These are phyloP conservation scores for Phytopythium vexans DNA, from an alignment of 352 stramenopile species.

Conservation along the genomic window DNA sequence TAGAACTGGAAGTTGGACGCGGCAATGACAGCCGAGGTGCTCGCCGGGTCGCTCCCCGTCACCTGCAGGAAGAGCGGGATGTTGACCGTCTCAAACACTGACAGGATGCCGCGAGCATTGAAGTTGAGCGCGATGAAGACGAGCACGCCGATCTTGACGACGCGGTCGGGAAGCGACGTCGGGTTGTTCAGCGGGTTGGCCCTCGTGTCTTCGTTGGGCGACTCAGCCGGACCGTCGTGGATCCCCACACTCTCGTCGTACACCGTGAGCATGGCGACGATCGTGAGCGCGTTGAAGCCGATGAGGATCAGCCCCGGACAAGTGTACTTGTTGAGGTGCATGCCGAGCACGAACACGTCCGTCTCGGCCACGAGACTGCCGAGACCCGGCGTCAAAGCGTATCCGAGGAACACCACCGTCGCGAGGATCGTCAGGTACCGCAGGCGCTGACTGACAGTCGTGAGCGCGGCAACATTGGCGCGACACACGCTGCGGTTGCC, in stretches of 20 bases:
- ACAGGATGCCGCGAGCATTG: slow-evolving; percentile 68
- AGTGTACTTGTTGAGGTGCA: slow-evolving; percentile 81
- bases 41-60: slow-evolving; percentile 54
- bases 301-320: slow-evolving; percentile 61
- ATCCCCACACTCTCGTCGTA: slow-evolving; percentile 56
- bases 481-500: slow-evolving; percentile 78
- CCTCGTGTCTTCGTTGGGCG: slow-evolving; percentile 24
- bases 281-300: slow-evolving; percentile 58
- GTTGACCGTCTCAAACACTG: slow-evolving; percentile 83
- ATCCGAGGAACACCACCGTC: slow-evolving; percentile 74
- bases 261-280: slow-evolving; percentile 55
- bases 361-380: slow-evolving; percentile 62
- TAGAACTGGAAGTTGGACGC: slow-evolving; percentile 86
- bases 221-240: slow-evolving; percentile 56
- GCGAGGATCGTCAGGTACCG: slow-evolving; percentile 73
- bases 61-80: slow-evolving; percentile 77
- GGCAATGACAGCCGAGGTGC: slow-evolving; percentile 45
- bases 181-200: slow-evolving; percentile 50
- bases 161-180: slow-evolving; percentile 52
- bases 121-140: slow-evolving; percentile 86
- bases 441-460: slow-evolving; percentile 64
- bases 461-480: slow-evolving; percentile 69
- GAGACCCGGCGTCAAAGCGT: slow-evolving; percentile 67
- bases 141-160: slow-evolving; percentile 68
- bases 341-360: slow-evolving; percentile 48